A percentile compares a stretch with the other conserved stretches of the same genome.
phyloP scores from a whole-genome alignment of 257 asterid species.

The Fraxinus americana region DNA sequence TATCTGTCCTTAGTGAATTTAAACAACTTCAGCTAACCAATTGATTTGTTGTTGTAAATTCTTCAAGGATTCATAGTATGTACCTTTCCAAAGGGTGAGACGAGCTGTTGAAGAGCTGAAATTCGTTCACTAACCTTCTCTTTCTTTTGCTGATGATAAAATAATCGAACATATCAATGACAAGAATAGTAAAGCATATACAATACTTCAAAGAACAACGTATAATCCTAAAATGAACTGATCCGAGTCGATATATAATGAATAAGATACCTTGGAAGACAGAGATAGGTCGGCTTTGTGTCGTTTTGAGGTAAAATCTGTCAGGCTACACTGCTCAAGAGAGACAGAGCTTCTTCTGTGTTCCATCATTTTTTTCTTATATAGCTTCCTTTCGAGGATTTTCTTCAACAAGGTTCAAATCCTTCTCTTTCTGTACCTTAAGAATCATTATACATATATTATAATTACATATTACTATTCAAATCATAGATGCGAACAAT shows the following conservation, averaged over 20 bases:
- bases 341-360: conserved; percentile 62
- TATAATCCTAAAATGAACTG: no score
- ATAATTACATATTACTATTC: neutral
- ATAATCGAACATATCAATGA: neutral
- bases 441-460: no score
- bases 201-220: no score
- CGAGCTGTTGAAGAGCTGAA: conserved; percentile 44
- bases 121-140: conserved; percentile 55
- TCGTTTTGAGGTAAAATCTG: conserved; percentile 67
- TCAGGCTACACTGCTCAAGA: conserved; percentile 53
- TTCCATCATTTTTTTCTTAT: conserved; percentile 71
- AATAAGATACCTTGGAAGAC: conserved; percentile 59
- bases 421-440: no score
- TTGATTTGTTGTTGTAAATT: neutral
- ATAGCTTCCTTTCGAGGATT: conserved; percentile 15
- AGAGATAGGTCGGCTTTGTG: conserved; percentile 57
- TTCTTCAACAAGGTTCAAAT: no score
- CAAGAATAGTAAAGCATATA: no score
- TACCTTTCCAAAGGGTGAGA: conserved; percentile 97
- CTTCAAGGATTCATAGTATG: neutral
- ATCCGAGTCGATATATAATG: no score
- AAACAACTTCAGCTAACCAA: neutral
- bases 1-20: conserved; percentile 66
- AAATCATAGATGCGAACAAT: neutral
- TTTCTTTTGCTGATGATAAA: conserved; percentile 65